A percentile compares a stretch with the other conserved stretches of the same genome.
Conservation (phyloP, 257 asterid genomes). For the Solanum sitiens region DNA sequence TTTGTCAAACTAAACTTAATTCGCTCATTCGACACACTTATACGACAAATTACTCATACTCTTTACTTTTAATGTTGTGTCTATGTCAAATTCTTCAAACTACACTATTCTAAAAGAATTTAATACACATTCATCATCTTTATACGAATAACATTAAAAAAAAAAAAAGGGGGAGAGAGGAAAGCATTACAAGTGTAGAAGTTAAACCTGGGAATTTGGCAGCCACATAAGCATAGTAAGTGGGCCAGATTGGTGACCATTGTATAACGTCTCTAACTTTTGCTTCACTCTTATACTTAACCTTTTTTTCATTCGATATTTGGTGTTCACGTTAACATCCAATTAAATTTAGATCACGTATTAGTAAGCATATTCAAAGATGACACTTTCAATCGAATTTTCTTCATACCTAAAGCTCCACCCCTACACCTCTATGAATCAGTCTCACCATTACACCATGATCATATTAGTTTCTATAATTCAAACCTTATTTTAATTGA, state of each 20-base stretch:
- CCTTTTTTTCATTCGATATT: too few relatives aligned
- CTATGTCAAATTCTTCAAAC: fast-evolving
- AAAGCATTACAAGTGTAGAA: not conserved
- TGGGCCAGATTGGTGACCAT: slow-evolving; percentile 7
- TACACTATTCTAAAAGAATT: too few relatives aligned
- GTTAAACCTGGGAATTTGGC: not conserved
- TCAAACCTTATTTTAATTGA: not conserved
- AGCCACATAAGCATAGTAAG: slow-evolving; percentile 9
- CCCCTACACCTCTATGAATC: fast-evolving
- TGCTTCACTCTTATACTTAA: slow-evolving; percentile 19
- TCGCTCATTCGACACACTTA: not conserved
- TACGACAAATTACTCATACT: fast-evolving
- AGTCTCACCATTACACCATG: too few relatives aligned
- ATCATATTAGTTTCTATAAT: too few relatives aligned
- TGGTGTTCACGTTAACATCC: fast-evolving
- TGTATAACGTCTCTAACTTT: slow-evolving; percentile 11
- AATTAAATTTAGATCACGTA: fast-evolving
- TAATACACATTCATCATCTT: too few relatives aligned
- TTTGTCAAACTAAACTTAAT: not conserved
- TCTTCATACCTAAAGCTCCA: too few relatives aligned
- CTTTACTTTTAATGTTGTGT: fast-evolving
- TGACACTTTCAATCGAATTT: fast-evolving
- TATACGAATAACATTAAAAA: not conserved
- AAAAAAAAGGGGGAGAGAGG: not conserved
- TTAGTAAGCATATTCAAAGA: fast-evolving